Conservation (phyloP, 306 rosid genomes). For the Cucurbita pepo region DNA sequence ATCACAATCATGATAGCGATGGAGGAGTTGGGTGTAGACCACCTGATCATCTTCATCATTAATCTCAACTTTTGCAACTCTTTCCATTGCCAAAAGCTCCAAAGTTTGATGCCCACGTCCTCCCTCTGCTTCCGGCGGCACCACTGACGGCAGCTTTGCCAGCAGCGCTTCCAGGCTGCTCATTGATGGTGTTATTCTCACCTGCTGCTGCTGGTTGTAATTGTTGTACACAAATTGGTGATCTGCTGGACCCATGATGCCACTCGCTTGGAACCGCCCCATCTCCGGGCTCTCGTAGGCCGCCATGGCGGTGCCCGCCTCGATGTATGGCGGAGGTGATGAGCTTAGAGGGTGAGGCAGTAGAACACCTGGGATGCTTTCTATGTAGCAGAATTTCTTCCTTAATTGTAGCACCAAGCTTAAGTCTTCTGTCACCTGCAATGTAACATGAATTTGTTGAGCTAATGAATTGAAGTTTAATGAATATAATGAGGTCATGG, state of each 20-base stretch:
- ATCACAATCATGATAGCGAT: conserved; percentile 18
- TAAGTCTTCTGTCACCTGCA: conserved; percentile 71
- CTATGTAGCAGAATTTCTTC: conserved; percentile 83
- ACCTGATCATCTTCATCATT: conserved; percentile 23
- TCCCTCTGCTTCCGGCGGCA: conserved; percentile 17
- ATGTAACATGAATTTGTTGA: not conserved
- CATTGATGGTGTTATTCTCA: conserved; percentile 53
- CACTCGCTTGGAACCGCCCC: conserved; percentile 31
- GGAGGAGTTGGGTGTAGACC: conserved; percentile 14
- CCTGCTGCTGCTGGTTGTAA: conserved; percentile 23
- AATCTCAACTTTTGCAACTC: conserved; percentile 39
- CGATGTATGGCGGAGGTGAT: conserved; percentile 17
- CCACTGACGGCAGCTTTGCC: conserved; percentile 58
- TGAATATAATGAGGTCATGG: not conserved
- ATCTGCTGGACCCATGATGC: conserved; percentile 4
- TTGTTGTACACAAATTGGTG: conserved; percentile 17
- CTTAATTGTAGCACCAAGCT: conserved; percentile 65
- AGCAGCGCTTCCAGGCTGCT: conserved; percentile 63
- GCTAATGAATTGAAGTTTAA: not conserved
- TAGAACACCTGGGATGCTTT: conserved; percentile 92
- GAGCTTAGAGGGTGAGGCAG: conserved; percentile 89
- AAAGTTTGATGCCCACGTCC: conserved; percentile 15
- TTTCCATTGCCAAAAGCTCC: conserved; percentile 38
- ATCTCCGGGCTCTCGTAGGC: conserved; percentile 25
- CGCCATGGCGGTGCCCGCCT: not conserved